Evolutionary conservation across 2,329 filamentous ascomycete genomes (phyloP).

Genomic region (Xylaria sp.): DNA sequence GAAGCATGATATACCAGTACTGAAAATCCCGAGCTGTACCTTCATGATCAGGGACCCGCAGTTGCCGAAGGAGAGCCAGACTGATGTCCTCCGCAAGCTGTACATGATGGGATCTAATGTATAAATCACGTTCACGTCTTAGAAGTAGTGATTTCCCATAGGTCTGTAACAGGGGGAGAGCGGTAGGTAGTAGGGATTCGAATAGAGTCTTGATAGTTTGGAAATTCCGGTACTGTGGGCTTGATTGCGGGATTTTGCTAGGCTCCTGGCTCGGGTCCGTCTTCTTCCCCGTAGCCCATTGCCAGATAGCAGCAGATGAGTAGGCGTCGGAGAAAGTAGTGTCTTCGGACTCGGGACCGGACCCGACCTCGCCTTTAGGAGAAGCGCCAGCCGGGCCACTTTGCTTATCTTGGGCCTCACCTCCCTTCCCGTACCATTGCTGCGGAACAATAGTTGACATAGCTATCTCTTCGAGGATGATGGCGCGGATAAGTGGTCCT

Average conservation of each 20-base stretch:
- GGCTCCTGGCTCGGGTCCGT: slow-evolving; percentile 32
- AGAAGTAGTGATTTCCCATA: slow-evolving; percentile 84
- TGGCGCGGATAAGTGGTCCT: slow-evolving; percentile 80
- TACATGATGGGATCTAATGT: slow-evolving; percentile 64
- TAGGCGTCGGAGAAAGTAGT: slow-evolving; percentile 44
- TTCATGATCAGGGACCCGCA: slow-evolving; percentile 61
- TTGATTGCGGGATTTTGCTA: slow-evolving; percentile 45
- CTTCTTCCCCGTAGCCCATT: slow-evolving; percentile 40
- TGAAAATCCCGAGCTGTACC: slow-evolving; percentile 74
- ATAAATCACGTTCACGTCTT: slow-evolving; percentile 76
- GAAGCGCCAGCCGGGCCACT: slow-evolving; percentile 23
- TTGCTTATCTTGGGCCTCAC: slow-evolving; percentile 39
- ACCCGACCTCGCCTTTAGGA: slow-evolving; percentile 28
- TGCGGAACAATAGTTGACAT: slow-evolving; percentile 79
- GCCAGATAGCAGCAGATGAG: slow-evolving; percentile 45
- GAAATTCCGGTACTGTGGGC: slow-evolving; percentile 74
- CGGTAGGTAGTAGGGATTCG: slow-evolving; percentile 79
- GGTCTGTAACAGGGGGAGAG: slow-evolving; percentile 87
- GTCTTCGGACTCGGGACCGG: slow-evolving; percentile 45
- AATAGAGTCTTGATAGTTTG: slow-evolving; percentile 80
- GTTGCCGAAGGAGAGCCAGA: slow-evolving; percentile 73
- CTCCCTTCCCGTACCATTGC: slow-evolving; percentile 62
- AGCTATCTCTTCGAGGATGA: slow-evolving; percentile 85
- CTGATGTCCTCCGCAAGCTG: slow-evolving; percentile 74
- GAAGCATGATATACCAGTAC: slow-evolving; percentile 84